These are phyloP conservation scores for Coffea eugenioides DNA, from an alignment of 257 asterid genomes.

Conservation along the genomic window DNA sequence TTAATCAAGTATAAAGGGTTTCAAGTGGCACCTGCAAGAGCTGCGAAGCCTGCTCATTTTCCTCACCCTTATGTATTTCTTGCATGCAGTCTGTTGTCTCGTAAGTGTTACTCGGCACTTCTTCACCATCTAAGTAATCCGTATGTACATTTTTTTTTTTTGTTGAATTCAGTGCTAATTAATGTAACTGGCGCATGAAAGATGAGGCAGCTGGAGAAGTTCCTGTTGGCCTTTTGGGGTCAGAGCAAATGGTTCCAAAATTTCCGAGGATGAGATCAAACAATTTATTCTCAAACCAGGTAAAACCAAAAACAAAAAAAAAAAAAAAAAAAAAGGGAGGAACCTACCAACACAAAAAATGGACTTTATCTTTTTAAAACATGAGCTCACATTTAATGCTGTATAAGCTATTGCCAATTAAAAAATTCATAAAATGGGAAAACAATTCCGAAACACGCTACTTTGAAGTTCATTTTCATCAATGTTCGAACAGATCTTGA, in stretches of 20 bases:
- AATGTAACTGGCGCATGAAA: conserved; percentile 39
- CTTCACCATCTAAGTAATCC: not conserved
- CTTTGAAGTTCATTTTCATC: too few species aligned
- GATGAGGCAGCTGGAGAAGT: conserved; percentile 72
- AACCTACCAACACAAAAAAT: too few species aligned
- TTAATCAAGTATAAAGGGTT: conserved; percentile 46
- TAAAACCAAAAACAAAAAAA: conserved; percentile 1
- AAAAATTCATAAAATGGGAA: not conserved
- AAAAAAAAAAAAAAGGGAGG: not conserved
- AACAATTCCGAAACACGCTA: too few species aligned
- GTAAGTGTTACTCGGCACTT: conserved; percentile 19
- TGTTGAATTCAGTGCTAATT: not conserved
- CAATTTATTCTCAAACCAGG: conserved; percentile 52
- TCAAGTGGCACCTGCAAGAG: conserved; percentile 50
- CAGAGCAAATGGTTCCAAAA: conserved; percentile 35
- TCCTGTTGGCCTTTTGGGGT: conserved; percentile 74
- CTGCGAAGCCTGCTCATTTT: conserved; percentile 37
- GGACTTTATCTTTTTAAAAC: not conserved
- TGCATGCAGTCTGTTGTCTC: conserved; percentile 49
- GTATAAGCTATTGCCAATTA: too few species aligned
- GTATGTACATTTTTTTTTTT: not conserved
- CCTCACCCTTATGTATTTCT: conserved; percentile 29
- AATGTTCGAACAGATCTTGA: too few species aligned
- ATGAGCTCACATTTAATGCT: not conserved
- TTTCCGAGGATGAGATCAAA: conserved; percentile 54